These are phyloP conservation scores for Ustilago sp. DNA, from an alignment of 1,284 basidiomycete genomes.

Conservation along the genomic window DNA sequence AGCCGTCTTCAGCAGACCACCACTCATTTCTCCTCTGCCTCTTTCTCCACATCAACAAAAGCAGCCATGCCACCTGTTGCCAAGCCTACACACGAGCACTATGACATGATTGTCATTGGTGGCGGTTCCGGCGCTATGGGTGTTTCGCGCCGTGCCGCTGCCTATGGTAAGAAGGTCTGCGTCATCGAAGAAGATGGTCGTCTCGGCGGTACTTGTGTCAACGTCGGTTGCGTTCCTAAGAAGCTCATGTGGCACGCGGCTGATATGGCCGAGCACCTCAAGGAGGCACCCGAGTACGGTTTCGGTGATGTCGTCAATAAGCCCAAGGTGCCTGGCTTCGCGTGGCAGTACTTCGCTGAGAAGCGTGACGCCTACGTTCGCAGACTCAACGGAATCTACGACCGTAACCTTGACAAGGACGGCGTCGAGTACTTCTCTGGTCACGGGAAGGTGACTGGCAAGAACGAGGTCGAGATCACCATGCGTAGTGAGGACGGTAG, in stretches of 20 bases:
- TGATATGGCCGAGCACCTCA: slow-evolving; percentile 82
- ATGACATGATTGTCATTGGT: slow-evolving; percentile 68
- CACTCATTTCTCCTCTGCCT: slow-evolving; percentile 38
- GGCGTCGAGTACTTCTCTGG: slow-evolving; percentile 89
- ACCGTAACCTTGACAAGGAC: slow-evolving; percentile 83
- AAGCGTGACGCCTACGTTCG: slow-evolving; percentile 96
- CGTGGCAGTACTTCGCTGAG: slow-evolving; percentile 90
- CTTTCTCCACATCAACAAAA: slow-evolving; percentile 11
- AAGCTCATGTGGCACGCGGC: slow-evolving; percentile 99
- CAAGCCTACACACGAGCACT: slow-evolving; percentile 57
- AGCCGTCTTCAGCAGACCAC: slow-evolving; percentile 33
- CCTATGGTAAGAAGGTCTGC: slow-evolving; percentile 92
- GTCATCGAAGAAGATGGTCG: slow-evolving; percentile 82
- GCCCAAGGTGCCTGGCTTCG: slow-evolving; percentile 74
- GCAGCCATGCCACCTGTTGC: slow-evolving; percentile 63
- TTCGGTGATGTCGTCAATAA: slow-evolving; percentile 72
- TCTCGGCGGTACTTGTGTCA: slow-evolving; percentile 96
- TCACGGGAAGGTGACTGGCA: slow-evolving; percentile 72
- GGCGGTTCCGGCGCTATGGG: slow-evolving; percentile 70
- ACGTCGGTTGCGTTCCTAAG: slow-evolving; percentile 75
- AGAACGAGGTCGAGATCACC: slow-evolving; percentile 64
- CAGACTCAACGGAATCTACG: slow-evolving; percentile 89
- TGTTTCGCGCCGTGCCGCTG: slow-evolving; percentile 76
- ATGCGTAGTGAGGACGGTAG: slow-evolving; percentile 69
- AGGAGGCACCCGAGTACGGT: slow-evolving; percentile 81